Evolutionary conservation across 371 early-diverging fungal genomes (phyloP).

Genomic region (Mycotypha africana): DNA sequence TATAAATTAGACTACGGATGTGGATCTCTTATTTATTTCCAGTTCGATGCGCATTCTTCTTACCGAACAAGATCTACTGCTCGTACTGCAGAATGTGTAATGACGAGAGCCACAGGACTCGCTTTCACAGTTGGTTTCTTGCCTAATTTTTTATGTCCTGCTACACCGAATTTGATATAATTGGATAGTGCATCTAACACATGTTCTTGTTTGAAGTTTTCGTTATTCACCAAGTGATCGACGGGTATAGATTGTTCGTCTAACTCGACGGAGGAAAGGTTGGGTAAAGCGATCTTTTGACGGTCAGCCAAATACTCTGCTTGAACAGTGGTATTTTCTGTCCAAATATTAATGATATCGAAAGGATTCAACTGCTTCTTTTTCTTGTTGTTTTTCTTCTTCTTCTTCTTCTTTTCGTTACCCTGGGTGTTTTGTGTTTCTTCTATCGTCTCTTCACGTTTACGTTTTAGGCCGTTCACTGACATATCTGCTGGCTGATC

Average conservation of each 20-base stretch:
- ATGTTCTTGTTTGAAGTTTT: conserved; percentile 49
- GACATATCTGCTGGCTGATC: neutral
- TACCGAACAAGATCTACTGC: conserved; percentile 65
- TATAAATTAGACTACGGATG: no score
- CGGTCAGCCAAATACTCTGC: conserved; percentile 42
- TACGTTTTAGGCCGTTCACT: conserved; percentile 30
- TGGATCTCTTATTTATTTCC: neutral
- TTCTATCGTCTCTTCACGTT: conserved; percentile 15
- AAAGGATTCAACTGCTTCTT: conserved; percentile 28
- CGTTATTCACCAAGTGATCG: conserved; percentile 39
- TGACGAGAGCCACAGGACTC: conserved; percentile 64
- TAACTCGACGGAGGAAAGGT: conserved; percentile 44
- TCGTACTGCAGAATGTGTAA: conserved; percentile 73
- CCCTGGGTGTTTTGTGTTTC: no score
- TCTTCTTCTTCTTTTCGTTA: conserved; percentile 32
- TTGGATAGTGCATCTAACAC: conserved; percentile 47
- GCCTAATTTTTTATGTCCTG: conserved; percentile 42
- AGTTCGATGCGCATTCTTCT: neutral
- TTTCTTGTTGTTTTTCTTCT: conserved; percentile 54
- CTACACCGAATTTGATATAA: conserved; percentile 55
- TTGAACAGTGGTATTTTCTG: conserved; percentile 31
- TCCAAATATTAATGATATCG: conserved; percentile 38
- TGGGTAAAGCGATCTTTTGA: conserved; percentile 43
- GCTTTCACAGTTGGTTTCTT: conserved; percentile 46
- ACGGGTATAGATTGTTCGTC: conserved; percentile 46